A percentile compares a stretch with the other conserved stretches of the same genome.
Evolutionary conservation across 495 filamentous ascomycete species (phyloP).

Genomic region (Rhypophila decipiens): DNA sequence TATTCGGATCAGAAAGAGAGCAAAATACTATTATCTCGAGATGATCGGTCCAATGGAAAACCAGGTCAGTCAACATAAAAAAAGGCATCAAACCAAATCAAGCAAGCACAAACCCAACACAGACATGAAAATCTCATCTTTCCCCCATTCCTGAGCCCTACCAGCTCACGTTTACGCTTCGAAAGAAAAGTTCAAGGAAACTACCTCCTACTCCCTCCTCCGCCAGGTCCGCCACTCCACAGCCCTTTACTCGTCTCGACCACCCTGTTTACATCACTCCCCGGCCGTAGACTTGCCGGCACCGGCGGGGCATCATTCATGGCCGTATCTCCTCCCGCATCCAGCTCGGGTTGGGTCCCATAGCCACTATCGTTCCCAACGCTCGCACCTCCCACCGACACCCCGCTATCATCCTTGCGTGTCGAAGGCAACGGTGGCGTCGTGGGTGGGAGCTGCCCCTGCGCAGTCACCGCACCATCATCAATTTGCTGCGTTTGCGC

Average conservation of each 20-base stretch:
- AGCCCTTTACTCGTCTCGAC: slow-evolving; percentile 28
- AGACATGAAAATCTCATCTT: background rate
- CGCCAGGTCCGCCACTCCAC: slow-evolving; percentile 20
- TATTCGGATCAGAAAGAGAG: too few species aligned
- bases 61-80: background rate
- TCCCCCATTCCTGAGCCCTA: background rate
- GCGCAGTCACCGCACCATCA: background rate
- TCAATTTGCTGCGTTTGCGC: slow-evolving; percentile 8
- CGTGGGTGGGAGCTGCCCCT: slow-evolving; percentile 4
- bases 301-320: slow-evolving; percentile 32
- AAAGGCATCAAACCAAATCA: too few species aligned
- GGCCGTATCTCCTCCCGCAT: slow-evolving; percentile 27
- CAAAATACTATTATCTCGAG: too few species aligned
- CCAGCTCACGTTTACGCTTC: too few species aligned
- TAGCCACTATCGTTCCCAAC: slow-evolving; percentile 37
- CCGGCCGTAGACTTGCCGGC: slow-evolving; percentile 24
- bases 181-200: too few species aligned
- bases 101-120: background rate
- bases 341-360: slow-evolving; percentile 22
- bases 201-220: slow-evolving; percentile 8
- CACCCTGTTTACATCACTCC: slow-evolving; percentile 23
- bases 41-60: too few species aligned
- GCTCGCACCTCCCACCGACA: slow-evolving; percentile 15
- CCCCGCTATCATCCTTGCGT: slow-evolving; percentile 26
- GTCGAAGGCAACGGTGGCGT: slow-evolving; percentile 4